Conservation (phyloP, 768 basidiomycete genomes). For the Paxillus involutus region DNA sequence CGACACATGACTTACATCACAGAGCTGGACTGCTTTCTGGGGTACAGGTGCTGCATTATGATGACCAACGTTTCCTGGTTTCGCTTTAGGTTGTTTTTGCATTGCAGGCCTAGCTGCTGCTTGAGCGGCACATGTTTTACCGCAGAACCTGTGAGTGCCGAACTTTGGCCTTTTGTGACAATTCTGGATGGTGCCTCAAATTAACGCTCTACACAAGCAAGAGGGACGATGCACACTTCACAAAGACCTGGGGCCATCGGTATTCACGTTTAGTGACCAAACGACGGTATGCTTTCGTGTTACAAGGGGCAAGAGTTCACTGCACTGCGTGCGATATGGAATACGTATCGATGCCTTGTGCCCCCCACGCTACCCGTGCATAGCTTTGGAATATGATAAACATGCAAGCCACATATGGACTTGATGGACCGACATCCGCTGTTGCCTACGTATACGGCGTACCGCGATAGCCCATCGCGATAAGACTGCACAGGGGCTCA, state of each 20-base stretch:
- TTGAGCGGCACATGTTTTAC: constrained; percentile 55
- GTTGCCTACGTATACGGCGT: constrained; percentile 7
- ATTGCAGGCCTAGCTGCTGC: constrained; percentile 19
- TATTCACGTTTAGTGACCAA: constrained; percentile 9
- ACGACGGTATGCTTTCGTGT: constrained; percentile 6
- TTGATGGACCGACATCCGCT: not conserved
- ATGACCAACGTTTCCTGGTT: constrained; percentile 9
- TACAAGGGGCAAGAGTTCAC: constrained; percentile 9
- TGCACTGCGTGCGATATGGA: constrained; percentile 3
- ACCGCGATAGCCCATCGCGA: constrained; percentile 9
- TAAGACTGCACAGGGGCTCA: constrained; percentile 12
- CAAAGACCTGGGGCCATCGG: constrained; percentile 29
- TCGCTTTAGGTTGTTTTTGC: constrained; percentile 11
- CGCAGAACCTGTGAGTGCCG: constrained; percentile 53
- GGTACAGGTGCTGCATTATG: constrained; percentile 14
- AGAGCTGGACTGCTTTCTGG: constrained; percentile 23
- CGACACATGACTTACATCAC: constrained; percentile 26
- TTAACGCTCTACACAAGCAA: not conserved
- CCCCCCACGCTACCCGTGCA: constrained; percentile 20
- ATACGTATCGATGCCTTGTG: constrained; percentile 21
- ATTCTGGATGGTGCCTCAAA: constrained; percentile 34
- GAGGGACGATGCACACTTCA: constrained; percentile 24
- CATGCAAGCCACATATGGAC: constrained; percentile 6
- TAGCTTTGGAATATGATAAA: constrained; percentile 2
- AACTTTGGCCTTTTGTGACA: constrained; percentile 59